phyloP scores from a whole-genome alignment of 768 basidiomycete genomes.

The Collybia mongolica region DNA sequence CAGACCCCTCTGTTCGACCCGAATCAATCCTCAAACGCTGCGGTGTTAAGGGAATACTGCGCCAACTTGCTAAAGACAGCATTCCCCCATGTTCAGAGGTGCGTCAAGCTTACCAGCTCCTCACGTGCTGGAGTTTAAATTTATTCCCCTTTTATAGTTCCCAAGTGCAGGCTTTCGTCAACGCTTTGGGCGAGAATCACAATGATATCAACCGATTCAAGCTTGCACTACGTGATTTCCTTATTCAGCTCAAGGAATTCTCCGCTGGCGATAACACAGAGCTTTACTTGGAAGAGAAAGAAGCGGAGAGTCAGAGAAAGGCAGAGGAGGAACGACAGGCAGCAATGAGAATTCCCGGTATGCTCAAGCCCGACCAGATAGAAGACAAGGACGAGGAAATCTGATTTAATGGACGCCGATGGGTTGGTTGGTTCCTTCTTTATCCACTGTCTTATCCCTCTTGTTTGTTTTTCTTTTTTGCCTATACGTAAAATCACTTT shows the following conservation, averaged over 20 bases:
- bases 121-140: constrained; percentile 8
- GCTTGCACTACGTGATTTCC: constrained; percentile 91
- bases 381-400: constrained; percentile 94
- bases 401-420: constrained; percentile 30
- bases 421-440: constrained; percentile 22
- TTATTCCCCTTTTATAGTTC: constrained; percentile 38
- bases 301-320: constrained; percentile 76
- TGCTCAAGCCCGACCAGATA: constrained; percentile 93
- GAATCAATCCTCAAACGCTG: constrained; percentile 69
- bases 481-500: constrained; percentile 25
- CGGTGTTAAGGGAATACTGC: constrained; percentile 84
- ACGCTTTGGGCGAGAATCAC: constrained; percentile 67
- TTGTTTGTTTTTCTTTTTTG: constrained; percentile 11
- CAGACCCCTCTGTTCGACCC: constrained; percentile 86
- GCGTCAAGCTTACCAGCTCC: constrained; percentile 27
- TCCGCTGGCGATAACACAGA: constrained; percentile 88
- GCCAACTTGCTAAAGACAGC: constrained; percentile 83
- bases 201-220: constrained; percentile 91
- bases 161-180: constrained; percentile 72
- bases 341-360: constrained; percentile 94
- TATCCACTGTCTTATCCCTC: constrained; percentile 22
- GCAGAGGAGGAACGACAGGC: constrained; percentile 83
- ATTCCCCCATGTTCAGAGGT: constrained; percentile 92
- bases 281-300: constrained; percentile 92
- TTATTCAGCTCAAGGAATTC: constrained; percentile 97